Base-by-base conservation (phyloP, 1,284 basidiomycete genomes). In the Exobasidium rhododendri region DNA sequence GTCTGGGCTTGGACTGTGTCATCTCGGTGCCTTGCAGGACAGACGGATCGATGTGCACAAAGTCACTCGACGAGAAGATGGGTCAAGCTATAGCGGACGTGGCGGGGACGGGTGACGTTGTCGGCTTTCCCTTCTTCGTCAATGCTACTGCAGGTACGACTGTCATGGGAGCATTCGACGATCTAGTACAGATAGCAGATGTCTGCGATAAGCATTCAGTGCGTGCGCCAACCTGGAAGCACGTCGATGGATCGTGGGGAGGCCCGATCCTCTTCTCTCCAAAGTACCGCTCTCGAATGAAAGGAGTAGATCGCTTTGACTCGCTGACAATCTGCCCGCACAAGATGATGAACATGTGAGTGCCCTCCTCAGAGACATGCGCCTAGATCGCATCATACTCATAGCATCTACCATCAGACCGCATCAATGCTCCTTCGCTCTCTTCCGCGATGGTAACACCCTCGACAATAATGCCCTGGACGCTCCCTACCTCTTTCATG, bases 111-210 rank as follows among this genome's bases (percentile, higher is more conserved):
- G 31, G 22, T 2, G 30, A 29, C 7, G 13, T 10, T 4, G 28
- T 10, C 10, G 73, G 75, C 7, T 64, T 62, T 3, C 81, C 81
- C 3, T 81, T 82, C 66, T 81, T 81, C 56, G 75, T 82, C 71
- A 81, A 81, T 59, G 80, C 80, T 7, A 82, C 81, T 1, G 76
- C 81, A 2, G 81, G 81, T 6, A 79, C 81, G 14, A 82, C 81
- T 0, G 81, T 82, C 5, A 64, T 80, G 5, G 81, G 81, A 20
- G 75, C 78, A 3, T 82, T 76, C 58, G 81, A 82, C 58, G 72
- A 80, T 3, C 67, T 82, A 17, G 55, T 63, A 10, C 70, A 68
- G 30, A 75, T 82, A 31, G 63, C 80, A 13, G 67, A 66, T 1
- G 52, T 81, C 3, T 79, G 79, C 54, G 47, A 69, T 30, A 59